Percentiles rank a stretch among this genome's conserved stretches.
Evolutionary conservation across 495 filamentous ascomycete genomes (phyloP).

Genomic region (Lasiosphaeria ovina): DNA sequence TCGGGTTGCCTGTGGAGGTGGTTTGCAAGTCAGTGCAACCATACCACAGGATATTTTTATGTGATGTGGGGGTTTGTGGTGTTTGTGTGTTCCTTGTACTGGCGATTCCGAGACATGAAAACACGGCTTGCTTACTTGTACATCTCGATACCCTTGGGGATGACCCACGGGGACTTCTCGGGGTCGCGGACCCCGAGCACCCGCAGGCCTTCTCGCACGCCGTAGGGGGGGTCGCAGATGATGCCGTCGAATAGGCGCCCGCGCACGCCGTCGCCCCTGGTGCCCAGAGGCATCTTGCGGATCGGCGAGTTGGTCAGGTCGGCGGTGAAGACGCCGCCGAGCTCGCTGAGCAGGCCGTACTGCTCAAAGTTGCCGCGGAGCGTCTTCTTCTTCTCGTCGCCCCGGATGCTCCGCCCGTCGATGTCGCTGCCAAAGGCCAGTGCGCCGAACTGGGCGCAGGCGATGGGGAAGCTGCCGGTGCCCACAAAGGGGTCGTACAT

Average conservation of each 20-base stretch:
- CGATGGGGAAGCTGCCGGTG: conserved; percentile 85
- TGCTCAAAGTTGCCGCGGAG: conserved; percentile 78
- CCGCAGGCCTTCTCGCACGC: conserved; percentile 88
- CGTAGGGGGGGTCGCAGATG: conserved; percentile 96
- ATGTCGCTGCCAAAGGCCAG: conserved; percentile 83
- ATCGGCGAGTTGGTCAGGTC: conserved; percentile 90
- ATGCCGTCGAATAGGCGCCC: conserved; percentile 78
- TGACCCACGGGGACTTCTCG: conserved; percentile 56
- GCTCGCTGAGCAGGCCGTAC: conserved; percentile 63
- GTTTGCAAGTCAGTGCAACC: background rate
- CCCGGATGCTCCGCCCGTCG: conserved; percentile 81
- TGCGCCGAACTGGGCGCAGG: conserved; percentile 86
- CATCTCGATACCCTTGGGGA: conserved; percentile 66
- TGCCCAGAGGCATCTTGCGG: conserved; percentile 34
- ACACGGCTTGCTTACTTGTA: conserved; percentile 56
- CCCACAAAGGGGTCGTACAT: conserved; percentile 95
- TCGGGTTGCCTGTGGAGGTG: conserved; percentile 53
- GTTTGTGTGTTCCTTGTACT: background rate
- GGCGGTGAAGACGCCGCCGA: conserved; percentile 75
- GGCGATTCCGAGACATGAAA: background rate
- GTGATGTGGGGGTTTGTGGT: background rate
- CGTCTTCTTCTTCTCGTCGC: conserved; percentile 52
- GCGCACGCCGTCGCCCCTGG: conserved; percentile 21
- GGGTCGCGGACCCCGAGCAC: conserved; percentile 76
- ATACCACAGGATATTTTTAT: too few species aligned